phyloP scores from a whole-genome alignment of 202 grass and related monocot species.

The Eragrostis tef region DNA sequence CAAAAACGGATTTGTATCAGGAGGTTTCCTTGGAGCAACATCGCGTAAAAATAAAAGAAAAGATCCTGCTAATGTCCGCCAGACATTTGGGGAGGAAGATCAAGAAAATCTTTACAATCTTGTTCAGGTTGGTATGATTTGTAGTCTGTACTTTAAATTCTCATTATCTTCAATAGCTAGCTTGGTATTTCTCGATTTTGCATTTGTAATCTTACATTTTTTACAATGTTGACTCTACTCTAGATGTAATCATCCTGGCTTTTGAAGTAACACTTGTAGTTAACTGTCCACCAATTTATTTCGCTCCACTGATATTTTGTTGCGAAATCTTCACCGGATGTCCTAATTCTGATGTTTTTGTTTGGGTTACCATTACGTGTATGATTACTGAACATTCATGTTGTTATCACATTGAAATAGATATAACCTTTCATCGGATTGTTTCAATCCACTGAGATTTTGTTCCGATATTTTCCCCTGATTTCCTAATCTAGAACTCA shows the following conservation, averaged over 20 bases:
- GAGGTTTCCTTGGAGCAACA: constrained; percentile 84
- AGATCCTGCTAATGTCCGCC: constrained; percentile 55
- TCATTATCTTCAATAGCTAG: not conserved
- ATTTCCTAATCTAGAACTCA: no score
- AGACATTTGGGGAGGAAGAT: constrained; percentile 90
- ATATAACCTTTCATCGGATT: not conserved
- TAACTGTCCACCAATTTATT: not conserved
- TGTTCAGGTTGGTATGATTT: constrained; percentile 70
- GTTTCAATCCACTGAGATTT: not conserved
- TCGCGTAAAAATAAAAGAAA: constrained; percentile 53
- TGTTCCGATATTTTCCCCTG: not conserved
- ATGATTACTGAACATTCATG: not conserved
- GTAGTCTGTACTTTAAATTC: not conserved
- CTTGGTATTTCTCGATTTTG: constrained; percentile 13
- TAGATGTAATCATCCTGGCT: no score
- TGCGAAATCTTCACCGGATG: constrained; percentile 11
- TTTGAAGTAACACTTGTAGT: not conserved
- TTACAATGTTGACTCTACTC: no score
- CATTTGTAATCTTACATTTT: not conserved
- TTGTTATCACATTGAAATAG: not conserved
- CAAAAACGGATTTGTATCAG: constrained; percentile 75
- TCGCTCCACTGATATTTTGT: not conserved
- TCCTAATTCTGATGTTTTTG: not conserved
- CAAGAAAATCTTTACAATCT: constrained; percentile 99
- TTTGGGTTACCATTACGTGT: not conserved